These are phyloP conservation scores for Xylariales sp. DNA, from an alignment of 2,329 filamentous ascomycete species.

Conservation along the genomic window DNA sequence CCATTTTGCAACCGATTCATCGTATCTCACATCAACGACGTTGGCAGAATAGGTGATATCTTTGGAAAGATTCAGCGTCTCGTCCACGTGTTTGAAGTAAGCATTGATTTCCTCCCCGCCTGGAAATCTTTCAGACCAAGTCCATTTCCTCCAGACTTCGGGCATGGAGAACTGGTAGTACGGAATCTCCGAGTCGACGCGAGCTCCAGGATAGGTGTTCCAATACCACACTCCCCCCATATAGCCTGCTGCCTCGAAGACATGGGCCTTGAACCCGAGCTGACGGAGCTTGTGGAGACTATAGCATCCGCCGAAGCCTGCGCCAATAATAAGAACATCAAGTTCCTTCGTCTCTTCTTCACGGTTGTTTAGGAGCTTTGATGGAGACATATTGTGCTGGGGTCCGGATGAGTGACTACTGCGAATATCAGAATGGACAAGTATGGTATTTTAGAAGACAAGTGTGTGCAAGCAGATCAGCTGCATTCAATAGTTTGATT, in stretches of 20 bases:
- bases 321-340: not conserved
- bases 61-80: not conserved
- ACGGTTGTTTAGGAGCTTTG: not conserved
- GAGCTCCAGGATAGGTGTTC: slow-evolving; percentile 1
- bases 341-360: not conserved
- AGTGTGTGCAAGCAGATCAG: no score
- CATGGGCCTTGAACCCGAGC: not conserved
- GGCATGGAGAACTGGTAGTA: slow-evolving; percentile 2
- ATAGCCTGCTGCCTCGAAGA: not conserved
- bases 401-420: not conserved
- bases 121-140: slow-evolving; percentile 1
- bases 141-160: slow-evolving; percentile 1
- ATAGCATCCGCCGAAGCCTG: slow-evolving; percentile 1
- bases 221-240: slow-evolving; percentile 1
- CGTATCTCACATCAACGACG: not conserved
- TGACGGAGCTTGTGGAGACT: slow-evolving; percentile 1
- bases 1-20: not conserved
- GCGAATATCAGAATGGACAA: not conserved
- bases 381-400: not conserved
- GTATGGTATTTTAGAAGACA: no score
- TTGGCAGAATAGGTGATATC: slow-evolving; percentile 3
- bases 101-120: not conserved
- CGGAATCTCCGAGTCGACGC: slow-evolving; percentile 1
- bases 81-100: not conserved
- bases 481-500: no score